These are phyloP conservation scores for Calonectria hawksworthii DNA, from an alignment of 2,329 filamentous ascomycete species.

Conservation along the genomic window DNA sequence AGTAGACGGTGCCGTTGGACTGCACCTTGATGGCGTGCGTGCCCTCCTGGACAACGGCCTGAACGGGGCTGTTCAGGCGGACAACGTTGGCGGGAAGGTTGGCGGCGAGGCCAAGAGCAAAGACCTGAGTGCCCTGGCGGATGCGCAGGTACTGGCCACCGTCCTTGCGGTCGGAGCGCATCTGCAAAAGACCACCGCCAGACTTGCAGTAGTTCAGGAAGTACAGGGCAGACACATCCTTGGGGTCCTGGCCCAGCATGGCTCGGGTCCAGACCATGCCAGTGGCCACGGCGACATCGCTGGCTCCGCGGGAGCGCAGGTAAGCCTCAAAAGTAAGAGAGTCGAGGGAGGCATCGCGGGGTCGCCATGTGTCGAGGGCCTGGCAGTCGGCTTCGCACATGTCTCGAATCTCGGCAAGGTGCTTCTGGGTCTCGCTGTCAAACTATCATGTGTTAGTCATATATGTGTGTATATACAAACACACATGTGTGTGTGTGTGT, in stretches of 20 bases:
- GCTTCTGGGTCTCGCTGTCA: conserved; percentile 27
- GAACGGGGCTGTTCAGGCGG: conserved; percentile 49
- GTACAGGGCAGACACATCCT: conserved; percentile 64
- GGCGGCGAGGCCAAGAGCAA: conserved; percentile 54
- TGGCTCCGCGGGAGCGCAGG: conserved; percentile 40
- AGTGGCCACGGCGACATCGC: conserved; percentile 25
- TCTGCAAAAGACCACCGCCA: conserved; percentile 64
- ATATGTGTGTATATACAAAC: too few species aligned
- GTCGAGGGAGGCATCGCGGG: conserved; percentile 40
- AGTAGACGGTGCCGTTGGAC: conserved; percentile 46
- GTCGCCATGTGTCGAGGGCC: conserved; percentile 39
- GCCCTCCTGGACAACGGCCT: conserved; percentile 45
- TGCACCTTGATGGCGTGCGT: conserved; percentile 40
- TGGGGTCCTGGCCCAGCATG: conserved; percentile 64
- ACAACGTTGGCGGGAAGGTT: conserved; percentile 48
- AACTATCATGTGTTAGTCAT: conserved; percentile 21
- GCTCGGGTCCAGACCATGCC: conserved; percentile 62
- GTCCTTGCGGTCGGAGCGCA: conserved; percentile 65
- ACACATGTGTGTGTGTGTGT: neutral
- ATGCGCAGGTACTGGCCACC: conserved; percentile 68
- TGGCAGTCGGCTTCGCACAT: conserved; percentile 48
- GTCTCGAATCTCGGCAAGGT: conserved; percentile 41
- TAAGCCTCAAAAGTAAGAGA: conserved; percentile 48
- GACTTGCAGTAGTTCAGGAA: conserved; percentile 70
- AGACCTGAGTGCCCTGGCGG: conserved; percentile 60